phyloP scores from a whole-genome alignment of 441 rosid species.

The Erodium moschatum region DNA sequence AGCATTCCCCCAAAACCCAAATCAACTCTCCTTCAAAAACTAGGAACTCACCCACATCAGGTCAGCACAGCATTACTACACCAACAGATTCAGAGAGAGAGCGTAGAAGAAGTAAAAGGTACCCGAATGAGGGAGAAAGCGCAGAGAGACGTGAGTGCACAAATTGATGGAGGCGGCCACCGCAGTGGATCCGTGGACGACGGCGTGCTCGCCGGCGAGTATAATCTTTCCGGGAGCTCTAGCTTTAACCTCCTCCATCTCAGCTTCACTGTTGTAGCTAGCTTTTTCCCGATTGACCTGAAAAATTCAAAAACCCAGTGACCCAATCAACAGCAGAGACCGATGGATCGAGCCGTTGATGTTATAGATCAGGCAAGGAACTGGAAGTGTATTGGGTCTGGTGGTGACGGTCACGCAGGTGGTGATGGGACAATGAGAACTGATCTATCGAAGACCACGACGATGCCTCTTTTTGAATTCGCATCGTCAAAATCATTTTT shows the following conservation, averaged over 20 bases:
- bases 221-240: constrained; percentile 94
- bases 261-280: background rate
- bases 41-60: background rate
- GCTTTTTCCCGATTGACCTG: background rate
- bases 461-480: no score
- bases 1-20: constrained; percentile 12
- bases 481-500: no score
- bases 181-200: constrained; percentile 87
- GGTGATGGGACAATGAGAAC: no score
- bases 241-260: constrained; percentile 68
- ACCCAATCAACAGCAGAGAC: no score
- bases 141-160: constrained; percentile 50
- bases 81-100: background rate
- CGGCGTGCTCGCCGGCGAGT: constrained; percentile 90
- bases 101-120: background rate
- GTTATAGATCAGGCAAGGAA: no score
- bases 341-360: no score
- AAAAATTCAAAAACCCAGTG: background rate
- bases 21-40: background rate
- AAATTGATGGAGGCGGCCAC: constrained; percentile 86
- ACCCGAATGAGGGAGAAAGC: constrained; percentile 45
- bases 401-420: no score
- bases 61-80: background rate
- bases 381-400: no score
- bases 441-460: no score